A percentile compares a stretch with the other conserved stretches of the same genome.
These are phyloP conservation scores for Chionographis japonica DNA, from an alignment of 106 monocot species.

Conservation along the genomic window DNA sequence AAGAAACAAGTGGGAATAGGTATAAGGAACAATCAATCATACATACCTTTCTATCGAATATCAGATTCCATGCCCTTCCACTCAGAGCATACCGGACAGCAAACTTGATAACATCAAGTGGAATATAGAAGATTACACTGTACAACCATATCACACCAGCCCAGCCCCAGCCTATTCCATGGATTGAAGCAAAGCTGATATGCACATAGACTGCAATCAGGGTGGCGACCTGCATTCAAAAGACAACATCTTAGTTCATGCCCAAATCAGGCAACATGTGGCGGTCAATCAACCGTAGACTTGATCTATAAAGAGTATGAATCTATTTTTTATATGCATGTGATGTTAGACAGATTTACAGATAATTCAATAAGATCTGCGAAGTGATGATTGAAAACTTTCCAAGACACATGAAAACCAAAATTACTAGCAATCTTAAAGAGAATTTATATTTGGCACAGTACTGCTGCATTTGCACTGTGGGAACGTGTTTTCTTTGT, in stretches of 20 bases:
- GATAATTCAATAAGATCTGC: too few species aligned
- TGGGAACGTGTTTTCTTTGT: too few species aligned
- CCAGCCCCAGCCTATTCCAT: slow-evolving; percentile 70
- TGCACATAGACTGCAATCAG: slow-evolving; percentile 69
- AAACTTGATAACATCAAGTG: slow-evolving; percentile 64
- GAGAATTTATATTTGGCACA: too few species aligned
- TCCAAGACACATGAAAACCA: too few species aligned
- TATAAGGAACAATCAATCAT: background rate
- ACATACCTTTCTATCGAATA: slow-evolving; percentile 63
- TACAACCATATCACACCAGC: slow-evolving; percentile 74
- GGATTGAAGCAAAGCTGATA: slow-evolving; percentile 52
- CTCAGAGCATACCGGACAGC: slow-evolving; percentile 40
- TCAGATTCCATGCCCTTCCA: slow-evolving; percentile 58
- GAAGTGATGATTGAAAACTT: too few species aligned
- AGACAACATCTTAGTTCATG: background rate
- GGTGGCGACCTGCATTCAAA: slow-evolving; percentile 51
- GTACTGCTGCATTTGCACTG: too few species aligned
- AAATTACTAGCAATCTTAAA: background rate
- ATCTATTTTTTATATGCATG: too few species aligned
- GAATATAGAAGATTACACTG: slow-evolving; percentile 53
- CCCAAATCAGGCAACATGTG: background rate
- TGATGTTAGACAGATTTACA: too few species aligned
- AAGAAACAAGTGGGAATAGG: slow-evolving; percentile 1
- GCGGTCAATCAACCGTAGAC: too few species aligned
- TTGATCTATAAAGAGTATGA: too few species aligned